Percentiles rank a stretch among this genome's conserved stretches.
phyloP scores from a whole-genome alignment of 2,329 filamentous ascomycete genomes.

The Fusarium cyanostomum region DNA sequence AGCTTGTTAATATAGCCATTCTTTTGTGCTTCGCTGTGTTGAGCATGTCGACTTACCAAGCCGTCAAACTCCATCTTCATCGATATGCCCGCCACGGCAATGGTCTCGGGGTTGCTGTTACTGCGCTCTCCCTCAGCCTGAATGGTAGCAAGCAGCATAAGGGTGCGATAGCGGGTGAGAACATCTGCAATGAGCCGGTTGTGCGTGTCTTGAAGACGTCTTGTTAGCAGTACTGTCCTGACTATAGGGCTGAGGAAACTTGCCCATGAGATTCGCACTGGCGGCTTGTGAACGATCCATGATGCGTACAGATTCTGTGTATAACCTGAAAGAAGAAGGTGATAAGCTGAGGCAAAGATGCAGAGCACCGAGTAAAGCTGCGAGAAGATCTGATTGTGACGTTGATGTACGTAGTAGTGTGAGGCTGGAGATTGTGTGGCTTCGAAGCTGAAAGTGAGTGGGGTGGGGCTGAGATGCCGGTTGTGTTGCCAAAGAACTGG shows the following conservation, averaged over 20 bases:
- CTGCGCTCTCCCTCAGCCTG: slow-evolving; percentile 53
- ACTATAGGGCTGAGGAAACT: background rate
- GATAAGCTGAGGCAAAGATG: background rate
- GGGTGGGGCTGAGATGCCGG: slow-evolving; percentile 32
- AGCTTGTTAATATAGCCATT: background rate
- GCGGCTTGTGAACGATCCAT: slow-evolving; percentile 49
- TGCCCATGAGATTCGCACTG: slow-evolving; percentile 51
- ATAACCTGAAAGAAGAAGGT: background rate
- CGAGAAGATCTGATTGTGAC: background rate
- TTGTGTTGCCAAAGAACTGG: background rate
- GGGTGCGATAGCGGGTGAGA: slow-evolving; percentile 54
- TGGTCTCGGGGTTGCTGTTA: slow-evolving; percentile 53
- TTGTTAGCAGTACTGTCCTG: background rate
- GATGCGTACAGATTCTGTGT: background rate
- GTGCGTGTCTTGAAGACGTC: slow-evolving; percentile 50
- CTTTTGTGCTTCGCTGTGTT: too few relatives aligned
- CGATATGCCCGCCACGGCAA: slow-evolving; percentile 55
- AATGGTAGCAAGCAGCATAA: slow-evolving; percentile 56
- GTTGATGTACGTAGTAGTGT: slow-evolving; percentile 19
- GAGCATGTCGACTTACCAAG: slow-evolving; percentile 44
- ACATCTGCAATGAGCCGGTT: slow-evolving; percentile 57
- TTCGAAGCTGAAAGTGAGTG: slow-evolving; percentile 23
- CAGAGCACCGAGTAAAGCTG: background rate
- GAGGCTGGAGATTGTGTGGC: slow-evolving; percentile 20
- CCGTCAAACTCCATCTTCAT: slow-evolving; percentile 59